phyloP scores from a whole-genome alignment of 2,329 filamentous ascomycete genomes.

The Elsinoe fawcettii region DNA sequence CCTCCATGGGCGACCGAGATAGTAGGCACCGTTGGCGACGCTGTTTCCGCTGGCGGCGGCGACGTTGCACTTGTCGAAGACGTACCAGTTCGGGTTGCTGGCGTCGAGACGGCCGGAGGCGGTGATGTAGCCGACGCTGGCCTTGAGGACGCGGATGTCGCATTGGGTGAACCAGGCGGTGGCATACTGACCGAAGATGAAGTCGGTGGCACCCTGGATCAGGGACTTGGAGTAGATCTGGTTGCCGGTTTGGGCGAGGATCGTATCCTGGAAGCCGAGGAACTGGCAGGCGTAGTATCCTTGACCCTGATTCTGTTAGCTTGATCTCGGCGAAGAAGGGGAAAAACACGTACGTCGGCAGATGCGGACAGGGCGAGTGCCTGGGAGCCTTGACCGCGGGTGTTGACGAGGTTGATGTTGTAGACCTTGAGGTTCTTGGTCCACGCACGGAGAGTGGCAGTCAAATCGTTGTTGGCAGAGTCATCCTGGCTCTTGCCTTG shows the following conservation, averaged over 20 bases:
- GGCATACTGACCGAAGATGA: constrained; percentile 51
- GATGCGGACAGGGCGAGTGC: constrained; percentile 48
- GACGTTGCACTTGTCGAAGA: constrained; percentile 48
- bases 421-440: constrained; percentile 51
- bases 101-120: constrained; percentile 35
- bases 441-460: constrained; percentile 42
- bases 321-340: too few species aligned
- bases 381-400: constrained; percentile 42
- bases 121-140: constrained; percentile 39
- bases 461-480: constrained; percentile 47
- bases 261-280: constrained; percentile 51
- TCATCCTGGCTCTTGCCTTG: constrained; percentile 41
- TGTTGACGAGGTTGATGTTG: constrained; percentile 53
- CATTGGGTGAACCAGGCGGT: constrained; percentile 46
- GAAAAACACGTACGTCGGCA: constrained; percentile 30
- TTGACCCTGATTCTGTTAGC: constrained; percentile 33
- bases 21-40: constrained; percentile 36
- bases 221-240: constrained; percentile 50
- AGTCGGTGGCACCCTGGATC: constrained; percentile 53
- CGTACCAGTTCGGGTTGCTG: constrained; percentile 42
- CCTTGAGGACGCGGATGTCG: constrained; percentile 41
- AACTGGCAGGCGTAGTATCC: constrained; percentile 52
- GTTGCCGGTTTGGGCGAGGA: constrained; percentile 43
- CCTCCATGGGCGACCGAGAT: constrained; percentile 48
- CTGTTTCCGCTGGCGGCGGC: constrained; percentile 34